Conservation (phyloP, 2,329 filamentous ascomycete genomes). For the Chaetomium strumarium region DNA sequence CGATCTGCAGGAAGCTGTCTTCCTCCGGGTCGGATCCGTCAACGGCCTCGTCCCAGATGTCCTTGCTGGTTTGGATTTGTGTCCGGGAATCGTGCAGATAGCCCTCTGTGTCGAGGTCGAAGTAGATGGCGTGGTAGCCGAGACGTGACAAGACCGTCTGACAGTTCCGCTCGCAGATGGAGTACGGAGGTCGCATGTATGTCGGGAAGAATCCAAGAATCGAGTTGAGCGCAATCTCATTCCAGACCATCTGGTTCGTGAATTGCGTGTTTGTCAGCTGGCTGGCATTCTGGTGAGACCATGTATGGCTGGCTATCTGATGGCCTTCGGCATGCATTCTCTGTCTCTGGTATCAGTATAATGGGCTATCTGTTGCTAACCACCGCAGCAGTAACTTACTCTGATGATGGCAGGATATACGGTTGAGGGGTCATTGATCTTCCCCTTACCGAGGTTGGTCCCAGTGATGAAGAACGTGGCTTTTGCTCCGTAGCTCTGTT, state of each 20-base stretch:
- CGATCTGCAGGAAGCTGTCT: constrained; percentile 43
- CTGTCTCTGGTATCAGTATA: constrained; percentile 28
- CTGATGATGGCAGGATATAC: constrained; percentile 43
- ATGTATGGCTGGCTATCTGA: constrained; percentile 44
- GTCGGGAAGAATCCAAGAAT: constrained; percentile 41
- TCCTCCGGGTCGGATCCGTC: constrained; percentile 19
- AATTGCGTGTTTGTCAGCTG: constrained; percentile 31
- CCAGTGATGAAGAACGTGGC: constrained; percentile 64
- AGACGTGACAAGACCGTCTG: constrained; percentile 28
- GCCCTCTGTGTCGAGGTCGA: constrained; percentile 33
- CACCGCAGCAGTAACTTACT: constrained; percentile 20
- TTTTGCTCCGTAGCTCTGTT: constrained; percentile 48
- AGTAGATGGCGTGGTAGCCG: constrained; percentile 34
- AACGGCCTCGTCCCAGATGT: constrained; percentile 29
- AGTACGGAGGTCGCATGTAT: constrained; percentile 43
- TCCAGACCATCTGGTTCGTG: constrained; percentile 37
- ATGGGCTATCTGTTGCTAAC: not conserved
- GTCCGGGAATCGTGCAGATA: constrained; percentile 29
- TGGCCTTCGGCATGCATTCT: constrained; percentile 41
- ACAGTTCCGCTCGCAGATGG: constrained; percentile 32
- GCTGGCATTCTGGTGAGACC: constrained; percentile 39
- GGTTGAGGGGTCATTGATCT: constrained; percentile 45
- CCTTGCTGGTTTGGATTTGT: constrained; percentile 32
- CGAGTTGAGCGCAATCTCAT: constrained; percentile 40
- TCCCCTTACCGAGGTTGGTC: constrained; percentile 50